phyloP scores from a whole-genome alignment of 2,329 filamentous ascomycete genomes.

The Coniochaeta pulveracea region DNA sequence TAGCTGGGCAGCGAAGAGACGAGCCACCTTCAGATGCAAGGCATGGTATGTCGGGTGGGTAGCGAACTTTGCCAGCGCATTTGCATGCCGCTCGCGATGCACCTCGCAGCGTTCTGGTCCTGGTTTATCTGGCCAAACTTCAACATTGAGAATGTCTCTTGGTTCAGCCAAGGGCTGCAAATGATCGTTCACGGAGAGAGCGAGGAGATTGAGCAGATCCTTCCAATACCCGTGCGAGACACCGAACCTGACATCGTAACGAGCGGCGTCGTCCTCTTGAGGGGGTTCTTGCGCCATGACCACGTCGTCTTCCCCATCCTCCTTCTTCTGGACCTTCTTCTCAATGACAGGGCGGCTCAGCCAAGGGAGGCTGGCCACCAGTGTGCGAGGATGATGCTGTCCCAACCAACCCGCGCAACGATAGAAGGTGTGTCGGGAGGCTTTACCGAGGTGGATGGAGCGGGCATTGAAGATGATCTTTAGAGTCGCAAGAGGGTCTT shows the following conservation, averaged over 20 bases:
- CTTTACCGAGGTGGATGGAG: slow-evolving; percentile 50
- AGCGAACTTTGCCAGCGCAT: slow-evolving; percentile 24
- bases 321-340: slow-evolving; percentile 34
- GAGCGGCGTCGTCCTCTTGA: slow-evolving; percentile 20
- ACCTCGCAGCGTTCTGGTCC: slow-evolving; percentile 9
- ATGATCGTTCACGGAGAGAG: slow-evolving; percentile 34
- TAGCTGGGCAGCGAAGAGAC: slow-evolving; percentile 46
- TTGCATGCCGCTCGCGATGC: slow-evolving; percentile 25
- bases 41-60: slow-evolving; percentile 34
- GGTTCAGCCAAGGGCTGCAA: slow-evolving; percentile 29
- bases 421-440: slow-evolving; percentile 37
- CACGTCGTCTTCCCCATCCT: slow-evolving; percentile 19
- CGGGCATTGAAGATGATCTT: slow-evolving; percentile 50
- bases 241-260: slow-evolving; percentile 31
- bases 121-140: slow-evolving; percentile 17
- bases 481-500: slow-evolving; percentile 35
- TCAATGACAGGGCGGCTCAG: slow-evolving; percentile 41
- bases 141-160: slow-evolving; percentile 26
- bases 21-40: slow-evolving; percentile 39
- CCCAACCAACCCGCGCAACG: slow-evolving; percentile 44
- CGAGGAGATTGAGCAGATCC: slow-evolving; percentile 45
- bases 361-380: slow-evolving; percentile 42
- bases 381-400: slow-evolving; percentile 39
- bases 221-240: slow-evolving; percentile 53
- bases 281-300: slow-evolving; percentile 21